Conservation (phyloP, 257 asterid species). For the Jacaranda mimosifolia region DNA sequence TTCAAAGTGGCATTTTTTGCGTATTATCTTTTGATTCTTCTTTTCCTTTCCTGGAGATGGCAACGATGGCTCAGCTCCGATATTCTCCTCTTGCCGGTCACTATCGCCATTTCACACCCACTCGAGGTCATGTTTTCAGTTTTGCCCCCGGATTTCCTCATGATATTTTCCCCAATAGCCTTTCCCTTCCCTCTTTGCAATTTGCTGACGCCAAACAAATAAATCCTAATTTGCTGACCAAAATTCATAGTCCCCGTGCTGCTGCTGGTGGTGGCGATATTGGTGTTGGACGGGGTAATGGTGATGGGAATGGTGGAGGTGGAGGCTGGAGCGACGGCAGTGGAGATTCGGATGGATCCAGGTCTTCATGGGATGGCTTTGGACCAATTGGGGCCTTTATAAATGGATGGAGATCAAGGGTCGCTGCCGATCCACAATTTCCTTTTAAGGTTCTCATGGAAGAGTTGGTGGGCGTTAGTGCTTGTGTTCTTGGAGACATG, state of each 20-base stretch:
- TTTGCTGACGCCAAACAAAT: not conserved
- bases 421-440: slow-evolving; percentile 3
- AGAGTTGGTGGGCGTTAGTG: not conserved
- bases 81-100: not conserved
- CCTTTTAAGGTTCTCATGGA: slow-evolving; percentile 1
- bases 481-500: not conserved
- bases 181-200: not conserved
- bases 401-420: slow-evolving; percentile 1
- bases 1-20: not conserved
- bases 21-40: not conserved
- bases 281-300: not conserved
- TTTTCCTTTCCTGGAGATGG: not conserved
- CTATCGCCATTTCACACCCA: not conserved
- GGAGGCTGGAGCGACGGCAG: slow-evolving; percentile 1
- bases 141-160: not conserved
- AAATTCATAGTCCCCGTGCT: slow-evolving; percentile 2
- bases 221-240: not conserved
- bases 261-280: not conserved
- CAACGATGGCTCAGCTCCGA: slow-evolving; percentile 8
- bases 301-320: not conserved
- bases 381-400: not conserved
- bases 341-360: slow-evolving; percentile 6
- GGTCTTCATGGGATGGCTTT: not conserved
- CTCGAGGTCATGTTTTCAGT: not conserved
- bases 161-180: not conserved